Conservation (phyloP, 768 basidiomycete species). For the Termitomyces titanicus region DNA sequence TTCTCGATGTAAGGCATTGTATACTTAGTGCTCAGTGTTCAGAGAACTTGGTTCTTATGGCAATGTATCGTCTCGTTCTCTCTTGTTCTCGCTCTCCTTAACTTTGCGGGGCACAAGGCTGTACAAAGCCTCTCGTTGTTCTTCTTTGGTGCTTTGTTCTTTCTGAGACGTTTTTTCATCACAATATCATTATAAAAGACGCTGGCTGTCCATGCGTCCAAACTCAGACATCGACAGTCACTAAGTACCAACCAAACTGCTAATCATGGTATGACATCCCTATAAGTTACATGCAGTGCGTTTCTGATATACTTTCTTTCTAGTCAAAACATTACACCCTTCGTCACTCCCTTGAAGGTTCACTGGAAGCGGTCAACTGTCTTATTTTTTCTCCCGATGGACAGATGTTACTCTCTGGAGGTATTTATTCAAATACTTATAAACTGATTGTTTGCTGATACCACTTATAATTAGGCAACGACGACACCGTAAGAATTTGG, state of each 20-base stretch:
- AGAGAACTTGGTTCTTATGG: not conserved
- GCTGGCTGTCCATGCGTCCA: no score
- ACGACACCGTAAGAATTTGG: not conserved
- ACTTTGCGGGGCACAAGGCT: no score
- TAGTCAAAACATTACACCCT: not conserved
- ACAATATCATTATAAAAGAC: no score
- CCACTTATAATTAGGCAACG: not conserved
- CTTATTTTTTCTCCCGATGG: not conserved
- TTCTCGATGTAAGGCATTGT: not conserved
- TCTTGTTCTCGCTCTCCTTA: not conserved
- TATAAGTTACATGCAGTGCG: no score
- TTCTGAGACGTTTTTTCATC: no score
- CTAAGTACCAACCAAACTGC: not conserved
- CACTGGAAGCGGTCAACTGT: not conserved
- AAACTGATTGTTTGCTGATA: not conserved
- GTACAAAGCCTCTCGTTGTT: no score
- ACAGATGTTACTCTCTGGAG: not conserved
- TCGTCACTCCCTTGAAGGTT: not conserved
- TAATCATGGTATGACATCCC: not conserved
- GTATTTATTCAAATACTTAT: not conserved
- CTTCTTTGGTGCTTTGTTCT: no score
- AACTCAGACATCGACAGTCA: no score
- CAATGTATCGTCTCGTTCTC: no score
- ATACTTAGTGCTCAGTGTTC: no score
- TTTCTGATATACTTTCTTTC: not conserved